Evolutionary conservation across 352 stramenopile species (phyloP).

Genomic region (Globisporangium mamillatum): DNA sequence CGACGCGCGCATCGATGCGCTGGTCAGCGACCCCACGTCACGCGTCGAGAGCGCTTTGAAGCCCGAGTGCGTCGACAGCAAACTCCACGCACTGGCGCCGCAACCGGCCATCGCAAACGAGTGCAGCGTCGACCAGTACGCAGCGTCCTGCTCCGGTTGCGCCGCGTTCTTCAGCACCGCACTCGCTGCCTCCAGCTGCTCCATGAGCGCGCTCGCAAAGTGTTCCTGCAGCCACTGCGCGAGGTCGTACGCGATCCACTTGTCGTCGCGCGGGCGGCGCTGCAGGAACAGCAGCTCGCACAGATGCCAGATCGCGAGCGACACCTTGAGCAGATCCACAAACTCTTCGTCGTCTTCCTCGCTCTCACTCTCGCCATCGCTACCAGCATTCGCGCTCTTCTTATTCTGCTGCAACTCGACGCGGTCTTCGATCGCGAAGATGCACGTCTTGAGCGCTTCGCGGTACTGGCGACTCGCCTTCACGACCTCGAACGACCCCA

Average conservation of each 20-base stretch:
- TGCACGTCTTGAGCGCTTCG: constrained; percentile 60
- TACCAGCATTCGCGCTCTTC: background rate
- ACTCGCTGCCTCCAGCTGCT: constrained; percentile 49
- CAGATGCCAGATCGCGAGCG: constrained; percentile 74
- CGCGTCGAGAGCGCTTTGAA: constrained; percentile 50
- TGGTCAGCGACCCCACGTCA: constrained; percentile 37
- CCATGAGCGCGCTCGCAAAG: constrained; percentile 52
- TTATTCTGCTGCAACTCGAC: constrained; percentile 23
- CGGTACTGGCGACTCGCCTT: constrained; percentile 68
- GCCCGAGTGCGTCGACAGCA: constrained; percentile 57
- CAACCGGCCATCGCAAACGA: constrained; percentile 48
- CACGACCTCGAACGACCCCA: constrained; percentile 32
- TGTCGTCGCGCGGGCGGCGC: constrained; percentile 48
- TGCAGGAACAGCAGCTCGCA: constrained; percentile 77
- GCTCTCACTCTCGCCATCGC: no score
- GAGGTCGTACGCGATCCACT: constrained; percentile 63
- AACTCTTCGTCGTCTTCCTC: constrained; percentile 46
- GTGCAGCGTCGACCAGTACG: constrained; percentile 71
- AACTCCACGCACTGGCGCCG: constrained; percentile 49
- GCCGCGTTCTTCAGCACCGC: constrained; percentile 33
- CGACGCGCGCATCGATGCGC: constrained; percentile 36
- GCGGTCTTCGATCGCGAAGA: constrained; percentile 63
- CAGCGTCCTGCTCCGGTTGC: constrained; percentile 38
- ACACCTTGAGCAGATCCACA: constrained; percentile 71
- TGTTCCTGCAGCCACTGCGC: constrained; percentile 74